Base-by-base conservation (phyloP, 129 eudicot species). In the Helianthus annuus region DNA sequence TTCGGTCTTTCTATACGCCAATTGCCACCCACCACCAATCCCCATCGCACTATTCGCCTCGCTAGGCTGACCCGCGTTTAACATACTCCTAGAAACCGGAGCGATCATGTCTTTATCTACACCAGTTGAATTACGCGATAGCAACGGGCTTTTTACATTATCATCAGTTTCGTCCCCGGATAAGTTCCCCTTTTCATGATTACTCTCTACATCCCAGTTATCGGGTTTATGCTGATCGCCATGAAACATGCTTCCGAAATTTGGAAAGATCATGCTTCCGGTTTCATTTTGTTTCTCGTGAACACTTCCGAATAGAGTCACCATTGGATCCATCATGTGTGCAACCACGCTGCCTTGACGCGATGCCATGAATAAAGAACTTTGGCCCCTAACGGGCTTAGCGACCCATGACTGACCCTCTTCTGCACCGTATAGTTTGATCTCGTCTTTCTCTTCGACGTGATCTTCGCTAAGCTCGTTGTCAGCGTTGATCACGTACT, bases 1-100 rank as follows among this genome's bases (percentile, higher is more conserved):
- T 48, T 84, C 92, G 1, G 51, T 16, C 76, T 76, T 70, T 57
- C 85, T 84, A 51, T 83, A 94, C 1, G 99, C 99, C 57, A 94
- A 74, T 78, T 90, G 99, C 99, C 99, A 94, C 60, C 99, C 99
- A 52, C 96, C 97, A 56, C 98, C 98, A 34, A 93, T 93, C 29
- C 96, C 97, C 88, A 83, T 77, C 22, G 90, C 81, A 40, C 64
- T 82, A 57, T 71, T 77, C 70, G 81, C 77, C 42, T 91, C 97
- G 59, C 83, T 70, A 11, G 81, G 79, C 29, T 80, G 88, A 61
- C 76, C 64, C 44, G 70, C 69, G 29, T 22, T 77, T 29, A 81
- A 42, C 68, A 81, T 67, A 79, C 83, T 83, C 54, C 63, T 74
- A 3, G 71, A 29, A 10, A 74, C 24, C 0, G 77, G 78, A 3